Base-by-base conservation (phyloP, 495 filamentous ascomycete genomes). In the Wilcoxina mikolae region DNA sequence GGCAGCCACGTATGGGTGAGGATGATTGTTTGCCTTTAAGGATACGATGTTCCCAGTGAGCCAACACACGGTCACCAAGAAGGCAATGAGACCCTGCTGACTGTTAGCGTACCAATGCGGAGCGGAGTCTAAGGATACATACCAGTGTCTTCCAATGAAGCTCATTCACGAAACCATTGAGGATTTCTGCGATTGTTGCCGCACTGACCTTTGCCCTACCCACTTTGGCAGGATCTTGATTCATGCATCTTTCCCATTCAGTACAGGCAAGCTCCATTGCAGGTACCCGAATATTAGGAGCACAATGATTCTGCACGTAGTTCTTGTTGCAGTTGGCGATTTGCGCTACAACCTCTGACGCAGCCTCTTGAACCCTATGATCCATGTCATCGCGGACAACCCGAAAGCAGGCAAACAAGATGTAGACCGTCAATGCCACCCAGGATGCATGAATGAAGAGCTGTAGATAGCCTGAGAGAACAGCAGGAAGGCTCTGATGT, bases 171-270 rank as follows among this genome's bases (percentile, higher is more conserved):
- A 85, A 84, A 54, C 69, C 72, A 60, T 84, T 84, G 60, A 85
- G 78, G 25, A 89, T 94, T 63, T 82, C 80, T 49, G 81, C 89
- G 74, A 87, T 86, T 0, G 83, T 87, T 35, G 78, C 73, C n/a
- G 85, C 84, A 43, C 74, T 78, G 27, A 89, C 73, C 55, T 73
- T 76, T 10, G 82, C 83, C 2, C 80, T 71, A 7, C 77, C 82
- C 22, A 87, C 77, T 52, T 74, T 74, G 15, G 72, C 66, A 15
- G 83, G 77, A 62, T 90, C 81, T 10, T 73, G 75, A 50, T 84
- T 76, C 89, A 95, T 95, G 66, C 91, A 98, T 3, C 70, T 69
- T 53, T 82, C 78, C 91, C 90, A 96, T 38, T 78, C 75, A 28
- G 79, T 74, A 64, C 91, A 98, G 3, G 79, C 67, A 0, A 60